Evolutionary conservation across 768 basidiomycete species (phyloP).

Genomic region (Boletus rufocinnamomeus): DNA sequence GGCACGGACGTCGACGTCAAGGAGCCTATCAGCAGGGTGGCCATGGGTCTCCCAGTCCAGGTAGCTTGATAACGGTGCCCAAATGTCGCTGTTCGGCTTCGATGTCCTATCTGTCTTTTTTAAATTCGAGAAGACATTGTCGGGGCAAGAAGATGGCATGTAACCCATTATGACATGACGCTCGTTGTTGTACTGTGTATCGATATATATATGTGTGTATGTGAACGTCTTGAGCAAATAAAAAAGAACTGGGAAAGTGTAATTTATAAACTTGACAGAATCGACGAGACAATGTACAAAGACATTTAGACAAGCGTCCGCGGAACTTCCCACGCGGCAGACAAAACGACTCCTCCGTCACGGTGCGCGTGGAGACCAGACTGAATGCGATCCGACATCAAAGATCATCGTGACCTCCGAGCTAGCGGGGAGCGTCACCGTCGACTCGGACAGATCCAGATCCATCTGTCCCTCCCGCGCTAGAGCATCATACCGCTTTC

Average conservation of each 20-base stretch:
- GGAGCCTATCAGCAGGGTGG: conserved; percentile 36
- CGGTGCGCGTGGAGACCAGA: not conserved
- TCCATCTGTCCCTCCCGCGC: not conserved
- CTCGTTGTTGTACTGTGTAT: not conserved
- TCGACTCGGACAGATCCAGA: not conserved
- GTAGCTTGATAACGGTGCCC: conserved; percentile 7
- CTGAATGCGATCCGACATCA: not conserved
- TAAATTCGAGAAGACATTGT: not conserved
- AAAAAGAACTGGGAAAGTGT: not conserved
- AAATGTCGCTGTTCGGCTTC: not conserved
- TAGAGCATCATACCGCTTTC: not conserved
- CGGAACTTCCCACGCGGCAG: not conserved
- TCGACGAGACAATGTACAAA: no score
- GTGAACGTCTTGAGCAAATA: not conserved
- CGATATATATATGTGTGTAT: not conserved
- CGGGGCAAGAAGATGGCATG: not conserved
- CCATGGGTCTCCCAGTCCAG: conserved; percentile 45
- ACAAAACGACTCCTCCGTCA: not conserved
- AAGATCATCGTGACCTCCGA: not conserved
- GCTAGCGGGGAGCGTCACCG: not conserved
- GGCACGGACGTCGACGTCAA: conserved; percentile 43
- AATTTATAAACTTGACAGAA: not conserved
- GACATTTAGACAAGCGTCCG: not conserved
- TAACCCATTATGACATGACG: not conserved
- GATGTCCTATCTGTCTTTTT: not conserved